Percentiles rank a stretch among this genome's conserved stretches.
Conservation (phyloP, 148 eudicot species). For the Salicornia ramosissima region DNA sequence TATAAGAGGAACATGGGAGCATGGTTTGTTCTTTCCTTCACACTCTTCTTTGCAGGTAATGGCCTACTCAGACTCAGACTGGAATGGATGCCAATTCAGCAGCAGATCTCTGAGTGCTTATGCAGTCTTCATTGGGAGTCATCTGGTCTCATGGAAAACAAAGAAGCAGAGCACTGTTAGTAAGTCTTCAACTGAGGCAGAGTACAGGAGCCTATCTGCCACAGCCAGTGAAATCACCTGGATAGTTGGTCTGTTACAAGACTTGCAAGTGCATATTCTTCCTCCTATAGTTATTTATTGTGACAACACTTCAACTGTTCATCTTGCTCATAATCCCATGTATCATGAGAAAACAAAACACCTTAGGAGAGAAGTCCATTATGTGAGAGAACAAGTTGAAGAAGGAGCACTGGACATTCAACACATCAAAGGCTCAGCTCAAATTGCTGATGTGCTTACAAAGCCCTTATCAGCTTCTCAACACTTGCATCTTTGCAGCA, state of each 20-base stretch:
- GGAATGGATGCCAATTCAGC: too few relatives aligned
- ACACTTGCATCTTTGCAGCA: not conserved
- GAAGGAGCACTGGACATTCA: not conserved
- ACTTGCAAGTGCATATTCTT: not conserved
- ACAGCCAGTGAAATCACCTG: not conserved
- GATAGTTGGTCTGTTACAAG: not conserved
- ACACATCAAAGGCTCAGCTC: not conserved
- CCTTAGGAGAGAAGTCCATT: not conserved
- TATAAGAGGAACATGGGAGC: too few relatives aligned
- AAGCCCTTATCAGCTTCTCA: not conserved
- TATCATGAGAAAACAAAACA: not conserved
- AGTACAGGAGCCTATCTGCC: not conserved
- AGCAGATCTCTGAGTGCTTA: too few relatives aligned
- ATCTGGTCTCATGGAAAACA: not conserved
- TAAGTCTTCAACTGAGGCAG: not conserved
- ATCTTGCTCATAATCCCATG: not conserved
- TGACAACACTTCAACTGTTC: not conserved
- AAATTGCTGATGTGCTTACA: not conserved
- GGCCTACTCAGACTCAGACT: too few relatives aligned
- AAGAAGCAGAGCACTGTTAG: not conserved
- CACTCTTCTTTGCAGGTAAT: too few relatives aligned
- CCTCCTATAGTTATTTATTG: not conserved
- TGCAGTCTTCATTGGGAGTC: not conserved
- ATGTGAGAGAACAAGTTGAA: not conserved
- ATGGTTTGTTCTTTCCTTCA: too few relatives aligned